Base-by-base conservation (phyloP, 1,284 basidiomycete species). In the Gymnopus androsaceus region DNA sequence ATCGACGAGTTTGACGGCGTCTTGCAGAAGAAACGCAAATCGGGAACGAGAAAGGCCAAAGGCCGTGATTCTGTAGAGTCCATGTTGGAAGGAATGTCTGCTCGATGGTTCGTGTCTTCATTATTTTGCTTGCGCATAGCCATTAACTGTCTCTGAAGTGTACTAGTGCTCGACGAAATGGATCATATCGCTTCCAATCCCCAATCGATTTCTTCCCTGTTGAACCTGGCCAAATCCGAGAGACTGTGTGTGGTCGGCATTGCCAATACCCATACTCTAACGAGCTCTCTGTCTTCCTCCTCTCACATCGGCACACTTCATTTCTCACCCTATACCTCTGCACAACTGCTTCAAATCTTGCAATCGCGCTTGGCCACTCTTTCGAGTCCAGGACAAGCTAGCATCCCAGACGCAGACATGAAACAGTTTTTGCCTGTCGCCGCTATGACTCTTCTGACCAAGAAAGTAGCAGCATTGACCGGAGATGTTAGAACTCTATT, bases 251-350 rank as follows among this genome's bases (percentile, higher is more conserved):
- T 89, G 37, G 83, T 92, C 59, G 89, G 87, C 47, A 92, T 92
- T 64, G 90, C 90, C 33, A 92, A 92, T 61, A 91, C 88, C 1
- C 90, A 92, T 65, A 92, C 90, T 5, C 80, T 92, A 14, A 69
- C 75, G 1, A 73, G 77, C 3, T 67, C 75, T 14, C 69, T 75
- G 3, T 59, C 71, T 5, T 69, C 76, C n/a, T 65, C 77, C 11
- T 69, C 76, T 14, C 64, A 77, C 12, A 79, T 87, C 21, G 69
- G 73, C 38, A 92, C 90, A 1, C 69, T 90, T 33, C 89, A 92
- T 66, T 92, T 92, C 63, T 72, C 84, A 9, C 87, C 90, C 0
- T 92, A 92, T 64, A 84, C 83, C 1, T 78, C 88, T 3, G 63
- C 76, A 9, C 85, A 92, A 61, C 76, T 92, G 4, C 77, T 84